Evolutionary conservation across 495 filamentous ascomycete genomes (phyloP).

Genomic region (Neurospora sp.): DNA sequence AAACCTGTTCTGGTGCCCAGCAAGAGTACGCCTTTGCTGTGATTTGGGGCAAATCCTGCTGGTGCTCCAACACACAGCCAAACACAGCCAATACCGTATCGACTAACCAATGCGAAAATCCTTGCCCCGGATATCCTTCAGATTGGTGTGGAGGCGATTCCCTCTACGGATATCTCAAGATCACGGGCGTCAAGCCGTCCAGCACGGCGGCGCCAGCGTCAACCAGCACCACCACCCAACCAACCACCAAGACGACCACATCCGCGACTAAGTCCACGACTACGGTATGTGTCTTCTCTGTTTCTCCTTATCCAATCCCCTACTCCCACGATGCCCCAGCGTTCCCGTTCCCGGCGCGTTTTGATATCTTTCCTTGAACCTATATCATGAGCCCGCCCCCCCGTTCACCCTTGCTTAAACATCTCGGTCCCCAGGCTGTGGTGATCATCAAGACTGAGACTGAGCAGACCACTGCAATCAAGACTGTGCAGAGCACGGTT

Average conservation of each 20-base stretch:
- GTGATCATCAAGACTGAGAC: neutral
- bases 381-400: neutral
- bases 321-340: neutral
- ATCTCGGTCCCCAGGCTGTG: neutral
- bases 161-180: conserved; percentile 31
- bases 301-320: neutral
- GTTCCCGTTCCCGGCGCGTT: neutral
- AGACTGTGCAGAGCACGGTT: conserved; percentile 24
- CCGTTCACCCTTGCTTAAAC: neutral
- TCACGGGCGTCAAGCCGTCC: conserved; percentile 14
- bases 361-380: neutral
- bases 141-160: conserved; percentile 33
- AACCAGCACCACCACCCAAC: neutral
- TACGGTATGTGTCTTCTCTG: conserved; percentile 10
- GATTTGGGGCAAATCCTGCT: conserved; percentile 28
- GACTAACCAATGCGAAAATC: conserved; percentile 18
- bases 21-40: conserved; percentile 29
- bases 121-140: conserved; percentile 32
- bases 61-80: conserved; percentile 32
- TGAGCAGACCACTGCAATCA: conserved; percentile 24
- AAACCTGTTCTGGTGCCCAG: conserved; percentile 20
- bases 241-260: neutral
- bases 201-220: conserved; percentile 17
- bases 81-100: conserved; percentile 20
- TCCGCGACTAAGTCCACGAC: neutral